Conservation (phyloP, 495 filamentous ascomycete genomes). For the Penicillium turbatum region DNA sequence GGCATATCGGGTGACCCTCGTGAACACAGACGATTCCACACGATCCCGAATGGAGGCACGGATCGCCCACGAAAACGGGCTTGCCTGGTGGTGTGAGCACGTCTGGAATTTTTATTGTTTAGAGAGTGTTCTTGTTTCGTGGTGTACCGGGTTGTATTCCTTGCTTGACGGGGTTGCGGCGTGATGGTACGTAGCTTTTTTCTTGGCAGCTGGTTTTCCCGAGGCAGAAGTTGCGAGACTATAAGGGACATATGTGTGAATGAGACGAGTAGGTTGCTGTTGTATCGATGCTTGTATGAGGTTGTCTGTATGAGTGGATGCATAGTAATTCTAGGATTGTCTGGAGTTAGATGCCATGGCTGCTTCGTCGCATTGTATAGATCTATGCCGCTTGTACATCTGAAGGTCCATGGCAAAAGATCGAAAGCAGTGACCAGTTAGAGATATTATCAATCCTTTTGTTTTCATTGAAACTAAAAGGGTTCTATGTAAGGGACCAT, state of each 20-base stretch:
- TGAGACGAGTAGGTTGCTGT: neutral
- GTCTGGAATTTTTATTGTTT: neutral
- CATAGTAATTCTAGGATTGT: neutral
- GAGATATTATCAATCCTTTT: slow-evolving; percentile 28
- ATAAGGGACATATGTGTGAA: neutral
- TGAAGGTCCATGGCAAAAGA: neutral
- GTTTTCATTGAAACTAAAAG: slow-evolving; percentile 26
- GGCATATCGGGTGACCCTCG: slow-evolving; percentile 19
- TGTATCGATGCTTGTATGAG: neutral
- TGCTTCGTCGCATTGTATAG: neutral
- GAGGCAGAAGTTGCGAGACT: neutral
- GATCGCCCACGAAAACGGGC: neutral
- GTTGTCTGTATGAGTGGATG: neutral
- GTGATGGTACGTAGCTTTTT: neutral
- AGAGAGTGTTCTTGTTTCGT: neutral
- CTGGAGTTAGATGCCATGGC: neutral
- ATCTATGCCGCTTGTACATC: neutral
- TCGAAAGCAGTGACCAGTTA: neutral
- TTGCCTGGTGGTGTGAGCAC: neutral
- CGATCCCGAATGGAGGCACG: slow-evolving; percentile 6
- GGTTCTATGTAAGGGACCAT: slow-evolving; percentile 31
- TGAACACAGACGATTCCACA: slow-evolving; percentile 13
- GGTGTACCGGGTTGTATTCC: neutral
- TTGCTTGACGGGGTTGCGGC: neutral
- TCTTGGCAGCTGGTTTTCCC: neutral